phyloP scores from a whole-genome alignment of 2,329 filamentous ascomycete species.

The Fusarium chlamydosporum region DNA sequence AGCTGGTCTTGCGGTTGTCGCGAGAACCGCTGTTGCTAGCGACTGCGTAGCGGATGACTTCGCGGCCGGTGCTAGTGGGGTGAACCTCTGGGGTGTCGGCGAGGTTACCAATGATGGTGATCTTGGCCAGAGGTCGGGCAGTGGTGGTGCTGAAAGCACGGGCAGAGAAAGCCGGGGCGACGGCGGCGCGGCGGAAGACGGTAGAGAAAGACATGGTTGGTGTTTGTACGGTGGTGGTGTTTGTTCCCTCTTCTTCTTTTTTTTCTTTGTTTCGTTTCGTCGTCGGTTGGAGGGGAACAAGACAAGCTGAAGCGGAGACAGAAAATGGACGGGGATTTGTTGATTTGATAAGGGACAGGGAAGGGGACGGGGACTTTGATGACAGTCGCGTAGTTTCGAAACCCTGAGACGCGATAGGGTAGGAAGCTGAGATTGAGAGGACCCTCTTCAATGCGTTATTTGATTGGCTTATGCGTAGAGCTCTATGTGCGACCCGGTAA shows the following conservation, averaged over 20 bases:
- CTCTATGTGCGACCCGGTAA: slow-evolving; percentile 18
- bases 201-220: slow-evolving; percentile 64
- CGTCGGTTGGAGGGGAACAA: slow-evolving; percentile 11
- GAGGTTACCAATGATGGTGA: slow-evolving; percentile 90
- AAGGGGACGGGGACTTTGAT: slow-evolving; percentile 20
- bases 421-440: slow-evolving; percentile 34
- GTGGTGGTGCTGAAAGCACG: slow-evolving; percentile 84
- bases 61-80: slow-evolving; percentile 76
- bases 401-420: slow-evolving; percentile 36
- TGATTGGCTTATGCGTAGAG: slow-evolving; percentile 21
- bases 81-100: slow-evolving; percentile 82
- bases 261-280: slow-evolving; percentile 14
- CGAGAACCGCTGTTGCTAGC: slow-evolving; percentile 75
- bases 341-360: slow-evolving; percentile 26
- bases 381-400: slow-evolving; percentile 42
- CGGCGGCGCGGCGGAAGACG: slow-evolving; percentile 66
- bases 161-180: slow-evolving; percentile 62
- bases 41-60: slow-evolving; percentile 83
- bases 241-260: neutral
- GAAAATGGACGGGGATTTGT: slow-evolving; percentile 14
- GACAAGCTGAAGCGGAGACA: slow-evolving; percentile 17
- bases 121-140: slow-evolving; percentile 77
- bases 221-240: neutral
- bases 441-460: slow-evolving; percentile 25
- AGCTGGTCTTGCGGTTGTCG: slow-evolving; percentile 84